phyloP scores from a whole-genome alignment of 2,329 filamentous ascomycete genomes.

The Phaeoacremonium minimum region DNA sequence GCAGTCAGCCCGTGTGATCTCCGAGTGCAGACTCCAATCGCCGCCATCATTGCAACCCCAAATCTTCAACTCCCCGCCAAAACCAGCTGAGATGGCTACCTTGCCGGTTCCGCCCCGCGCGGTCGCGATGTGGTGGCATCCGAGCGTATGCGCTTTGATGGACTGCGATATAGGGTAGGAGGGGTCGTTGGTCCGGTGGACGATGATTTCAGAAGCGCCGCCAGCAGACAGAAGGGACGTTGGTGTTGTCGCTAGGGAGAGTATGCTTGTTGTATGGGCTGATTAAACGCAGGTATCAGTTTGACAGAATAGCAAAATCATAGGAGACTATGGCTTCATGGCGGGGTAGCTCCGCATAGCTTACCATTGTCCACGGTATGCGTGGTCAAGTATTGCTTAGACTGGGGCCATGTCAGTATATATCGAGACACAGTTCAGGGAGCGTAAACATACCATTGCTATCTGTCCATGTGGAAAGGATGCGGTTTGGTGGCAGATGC shows the following conservation, averaged over 20 bases:
- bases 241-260: constrained; percentile 72
- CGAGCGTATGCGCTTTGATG: constrained; percentile 78
- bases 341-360: constrained; percentile 12
- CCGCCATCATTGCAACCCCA: constrained; percentile 66
- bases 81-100: constrained; percentile 78
- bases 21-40: constrained; percentile 45
- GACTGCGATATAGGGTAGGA: constrained; percentile 77
- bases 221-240: constrained; percentile 76
- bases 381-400: constrained; percentile 95
- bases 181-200: constrained; percentile 70
- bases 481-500: constrained; percentile 10
- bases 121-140: constrained; percentile 84
- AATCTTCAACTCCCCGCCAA: constrained; percentile 81
- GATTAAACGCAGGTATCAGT: constrained; percentile 6
- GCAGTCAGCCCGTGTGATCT: constrained; percentile 30
- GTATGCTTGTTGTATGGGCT: constrained; percentile 85
- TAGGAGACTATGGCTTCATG: constrained; percentile 8
- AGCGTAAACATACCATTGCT: constrained; percentile 28
- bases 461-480: constrained; percentile 32
- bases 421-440: no score
- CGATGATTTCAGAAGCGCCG: constrained; percentile 74
- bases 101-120: constrained; percentile 57
- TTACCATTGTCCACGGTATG: constrained; percentile 85
- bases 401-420: constrained; percentile 48
- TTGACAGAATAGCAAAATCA: constrained; percentile 8